phyloP scores from a whole-genome alignment of 139 green algal species.

The Chlamydomonas sp. region DNA sequence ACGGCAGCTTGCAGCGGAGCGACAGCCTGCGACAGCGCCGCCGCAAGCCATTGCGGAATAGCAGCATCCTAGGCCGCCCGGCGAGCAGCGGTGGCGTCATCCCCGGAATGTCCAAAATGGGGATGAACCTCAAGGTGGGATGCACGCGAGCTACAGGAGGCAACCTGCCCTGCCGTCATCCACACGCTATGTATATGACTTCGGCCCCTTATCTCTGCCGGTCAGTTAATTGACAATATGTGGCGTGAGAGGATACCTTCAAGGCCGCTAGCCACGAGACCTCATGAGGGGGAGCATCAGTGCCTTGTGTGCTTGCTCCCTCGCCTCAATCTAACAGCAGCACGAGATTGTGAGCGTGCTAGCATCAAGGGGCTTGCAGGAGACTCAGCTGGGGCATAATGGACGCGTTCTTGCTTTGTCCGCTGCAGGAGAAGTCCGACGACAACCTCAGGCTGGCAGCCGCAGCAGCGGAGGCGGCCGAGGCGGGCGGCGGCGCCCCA shows the following conservation, averaged over 20 bases:
- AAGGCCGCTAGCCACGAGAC: too few species aligned
- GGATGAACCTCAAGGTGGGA: conserved; percentile 14
- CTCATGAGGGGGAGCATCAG: too few species aligned
- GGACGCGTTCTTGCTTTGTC: too few species aligned
- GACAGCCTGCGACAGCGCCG: conserved; percentile 17
- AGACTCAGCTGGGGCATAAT: too few species aligned
- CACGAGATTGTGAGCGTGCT: too few species aligned
- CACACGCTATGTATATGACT: too few species aligned
- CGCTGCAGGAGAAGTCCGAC: conserved; percentile 31
- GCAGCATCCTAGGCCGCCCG: conserved; percentile 16
- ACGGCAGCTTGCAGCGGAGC: conserved; percentile 11
- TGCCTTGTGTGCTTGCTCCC: too few species aligned
- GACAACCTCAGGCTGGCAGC: conserved; percentile 27
- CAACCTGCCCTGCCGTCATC: background rate
- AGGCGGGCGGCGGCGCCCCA: background rate
- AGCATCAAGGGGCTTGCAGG: too few species aligned
- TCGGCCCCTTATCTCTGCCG: too few species aligned
- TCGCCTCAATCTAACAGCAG: too few species aligned
- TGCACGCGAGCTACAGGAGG: background rate
- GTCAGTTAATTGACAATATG: too few species aligned
- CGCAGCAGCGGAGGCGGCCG: background rate
- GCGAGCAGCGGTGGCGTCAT: conserved; percentile 24
- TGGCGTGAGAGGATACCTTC: too few species aligned
- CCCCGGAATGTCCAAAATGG: background rate
- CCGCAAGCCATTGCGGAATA: conserved; percentile 33